Evolutionary conservation across 805 yeast genomes (phyloP).

Genomic region (Blastobotrys peoriensis): DNA sequence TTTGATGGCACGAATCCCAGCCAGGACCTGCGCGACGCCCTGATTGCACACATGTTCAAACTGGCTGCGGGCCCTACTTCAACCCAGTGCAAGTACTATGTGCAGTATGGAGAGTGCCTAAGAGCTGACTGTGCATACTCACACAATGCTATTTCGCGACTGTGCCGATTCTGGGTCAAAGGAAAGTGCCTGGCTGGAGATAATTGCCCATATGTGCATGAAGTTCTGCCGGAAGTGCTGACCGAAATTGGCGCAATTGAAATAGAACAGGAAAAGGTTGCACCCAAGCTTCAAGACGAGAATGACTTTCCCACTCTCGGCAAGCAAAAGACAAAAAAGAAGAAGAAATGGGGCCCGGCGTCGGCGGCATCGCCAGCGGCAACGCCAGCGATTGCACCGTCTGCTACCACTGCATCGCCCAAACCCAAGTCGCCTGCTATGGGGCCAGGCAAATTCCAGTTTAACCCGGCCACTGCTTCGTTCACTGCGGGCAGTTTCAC

Average conservation of each 20-base stretch:
- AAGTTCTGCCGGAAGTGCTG: conserved; percentile 28
- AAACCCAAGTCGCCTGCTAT: conserved; percentile 1
- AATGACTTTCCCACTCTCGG: conserved; percentile 22
- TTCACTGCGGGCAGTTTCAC: conserved; percentile 12
- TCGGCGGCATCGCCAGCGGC: not conserved
- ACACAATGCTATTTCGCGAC: conserved; percentile 38
- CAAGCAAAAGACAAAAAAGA: not conserved
- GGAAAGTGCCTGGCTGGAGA: conserved; percentile 41
- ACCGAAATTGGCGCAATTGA: conserved; percentile 5
- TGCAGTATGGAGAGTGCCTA: conserved; percentile 38
- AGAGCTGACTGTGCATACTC: conserved; percentile 42
- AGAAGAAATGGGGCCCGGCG: not conserved
- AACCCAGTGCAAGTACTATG: conserved; percentile 37
- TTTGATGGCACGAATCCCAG: not conserved
- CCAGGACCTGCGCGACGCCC: not conserved
- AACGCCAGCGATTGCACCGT: conserved; percentile 2
- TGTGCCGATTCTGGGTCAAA: conserved; percentile 43
- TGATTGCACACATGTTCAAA: not conserved
- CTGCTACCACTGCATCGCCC: conserved; percentile 1
- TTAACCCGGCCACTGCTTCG: conserved; percentile 10
- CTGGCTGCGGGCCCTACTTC: conserved; percentile 18
- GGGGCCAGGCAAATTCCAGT: conserved; percentile 4
- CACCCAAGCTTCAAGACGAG: conserved; percentile 16
- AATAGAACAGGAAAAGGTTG: conserved; percentile 2
- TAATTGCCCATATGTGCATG: conserved; percentile 37